Evolutionary conservation across 2,329 filamentous ascomycete genomes (phyloP).

Genomic region (Aureobasidium uvarum): DNA sequence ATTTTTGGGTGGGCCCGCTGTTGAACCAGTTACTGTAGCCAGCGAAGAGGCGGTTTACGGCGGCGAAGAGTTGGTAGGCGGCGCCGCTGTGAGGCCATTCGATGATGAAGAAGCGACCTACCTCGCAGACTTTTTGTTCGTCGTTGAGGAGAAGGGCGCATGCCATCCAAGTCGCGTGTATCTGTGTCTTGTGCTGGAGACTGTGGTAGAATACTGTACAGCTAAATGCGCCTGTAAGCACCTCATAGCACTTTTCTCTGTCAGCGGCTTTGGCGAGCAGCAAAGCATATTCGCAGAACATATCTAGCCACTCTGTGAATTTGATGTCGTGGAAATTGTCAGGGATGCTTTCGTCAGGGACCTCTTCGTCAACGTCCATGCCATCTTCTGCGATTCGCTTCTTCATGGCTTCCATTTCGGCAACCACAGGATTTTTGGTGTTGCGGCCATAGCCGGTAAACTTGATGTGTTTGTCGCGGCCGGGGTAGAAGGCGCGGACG

Average conservation of each 20-base stretch:
- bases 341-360: slow-evolving; percentile 37
- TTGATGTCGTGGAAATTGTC: slow-evolving; percentile 70
- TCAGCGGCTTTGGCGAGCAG: slow-evolving; percentile 67
- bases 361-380: slow-evolving; percentile 31
- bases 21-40: slow-evolving; percentile 73
- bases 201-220: slow-evolving; percentile 77
- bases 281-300: slow-evolving; percentile 86
- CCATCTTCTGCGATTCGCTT: slow-evolving; percentile 44
- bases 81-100: slow-evolving; percentile 77
- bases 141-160: slow-evolving; percentile 82
- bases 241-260: slow-evolving; percentile 70
- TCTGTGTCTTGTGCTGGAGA: slow-evolving; percentile 32
- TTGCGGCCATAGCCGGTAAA: slow-evolving; percentile 45
- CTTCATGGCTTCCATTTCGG: slow-evolving; percentile 42
- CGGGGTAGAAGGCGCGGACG: slow-evolving; percentile 59
- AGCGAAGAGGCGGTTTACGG: slow-evolving; percentile 72
- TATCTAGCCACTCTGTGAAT: slow-evolving; percentile 82
- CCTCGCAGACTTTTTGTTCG: slow-evolving; percentile 68
- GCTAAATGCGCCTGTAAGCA: slow-evolving; percentile 71
- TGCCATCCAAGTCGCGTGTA: slow-evolving; percentile 40
- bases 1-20: slow-evolving; percentile 81
- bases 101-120: slow-evolving; percentile 80
- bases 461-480: slow-evolving; percentile 48
- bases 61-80: slow-evolving; percentile 77
- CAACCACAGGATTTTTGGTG: slow-evolving; percentile 28